Evolutionary conservation across 78 protist genomes (phyloP).

Genomic region (Acrasis kona): DNA sequence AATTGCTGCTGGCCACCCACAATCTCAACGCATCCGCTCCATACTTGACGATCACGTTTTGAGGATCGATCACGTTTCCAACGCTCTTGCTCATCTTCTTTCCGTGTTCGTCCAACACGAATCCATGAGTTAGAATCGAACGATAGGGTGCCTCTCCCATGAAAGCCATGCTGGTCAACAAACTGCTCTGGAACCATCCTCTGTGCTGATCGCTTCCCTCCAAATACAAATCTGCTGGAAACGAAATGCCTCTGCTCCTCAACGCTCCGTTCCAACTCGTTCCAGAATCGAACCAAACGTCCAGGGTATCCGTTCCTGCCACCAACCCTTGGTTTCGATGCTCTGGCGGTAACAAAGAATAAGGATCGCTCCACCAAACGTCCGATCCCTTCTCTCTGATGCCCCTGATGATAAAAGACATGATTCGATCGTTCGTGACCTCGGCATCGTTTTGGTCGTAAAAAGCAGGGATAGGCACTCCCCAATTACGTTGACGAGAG

Average conservation of each 20-base stretch:
- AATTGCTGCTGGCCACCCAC: conserved; percentile 74
- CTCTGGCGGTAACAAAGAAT: conserved; percentile 47
- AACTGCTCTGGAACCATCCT: conserved; percentile 90
- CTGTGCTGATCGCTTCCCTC: conserved; percentile 85
- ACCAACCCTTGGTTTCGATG: background rate
- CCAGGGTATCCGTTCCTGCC: conserved; percentile 83
- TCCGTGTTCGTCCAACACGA: conserved; percentile 58
- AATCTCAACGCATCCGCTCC: conserved; percentile 78
- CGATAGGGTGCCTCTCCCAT: conserved; percentile 51
- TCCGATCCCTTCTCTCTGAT: conserved; percentile 54
- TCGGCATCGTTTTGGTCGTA: conserved; percentile 26
- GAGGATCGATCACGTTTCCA: conserved; percentile 78
- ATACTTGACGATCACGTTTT: conserved; percentile 41
- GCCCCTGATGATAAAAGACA: conserved; percentile 36
- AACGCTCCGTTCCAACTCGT: conserved; percentile 52
- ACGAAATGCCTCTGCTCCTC: conserved; percentile 13
- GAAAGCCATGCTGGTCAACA: conserved; percentile 50
- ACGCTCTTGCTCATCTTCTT: conserved; percentile 81
- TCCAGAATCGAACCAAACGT: conserved; percentile 93
- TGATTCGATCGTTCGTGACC: conserved; percentile 22
- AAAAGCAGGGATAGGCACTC: conserved; percentile 91
- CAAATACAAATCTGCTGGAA: conserved; percentile 60
- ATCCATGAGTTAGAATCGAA: conserved; percentile 76
- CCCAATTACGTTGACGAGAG: conserved; percentile 86
- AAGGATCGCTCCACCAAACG: conserved; percentile 50